phyloP scores from a whole-genome alignment of 2,329 filamentous ascomycete species.

The Aspergillus novofumigatus region DNA sequence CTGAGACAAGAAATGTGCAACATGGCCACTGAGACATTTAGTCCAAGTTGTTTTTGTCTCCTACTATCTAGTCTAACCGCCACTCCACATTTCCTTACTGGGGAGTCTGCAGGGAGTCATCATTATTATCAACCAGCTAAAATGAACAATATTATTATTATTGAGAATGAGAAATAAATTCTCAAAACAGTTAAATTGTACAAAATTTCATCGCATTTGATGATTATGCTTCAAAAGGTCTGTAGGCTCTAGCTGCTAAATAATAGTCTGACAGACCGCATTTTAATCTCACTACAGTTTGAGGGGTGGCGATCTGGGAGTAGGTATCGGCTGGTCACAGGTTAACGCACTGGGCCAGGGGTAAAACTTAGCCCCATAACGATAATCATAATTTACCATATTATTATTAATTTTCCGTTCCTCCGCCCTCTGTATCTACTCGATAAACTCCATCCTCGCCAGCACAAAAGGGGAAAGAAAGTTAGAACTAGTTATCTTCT shows the following conservation, averaged over 20 bases:
- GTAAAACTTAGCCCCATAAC: conserved; percentile 11
- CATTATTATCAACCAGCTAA: background rate
- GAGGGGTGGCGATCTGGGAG: background rate
- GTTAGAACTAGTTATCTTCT: background rate
- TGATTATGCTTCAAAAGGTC: background rate
- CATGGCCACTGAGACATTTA: background rate
- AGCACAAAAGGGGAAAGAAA: background rate
- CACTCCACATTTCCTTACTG: background rate
- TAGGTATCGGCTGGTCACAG: conserved; percentile 6
- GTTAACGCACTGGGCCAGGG: conserved; percentile 20
- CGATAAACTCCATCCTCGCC: background rate
- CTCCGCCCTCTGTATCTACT: background rate
- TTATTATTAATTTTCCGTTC: background rate
- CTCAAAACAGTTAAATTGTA: background rate
- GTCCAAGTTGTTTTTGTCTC: background rate
- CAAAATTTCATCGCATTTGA: background rate
- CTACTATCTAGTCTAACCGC: background rate
- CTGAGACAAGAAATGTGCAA: background rate
- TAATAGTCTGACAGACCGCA: background rate
- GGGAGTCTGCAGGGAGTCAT: background rate
- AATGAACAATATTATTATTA: background rate
- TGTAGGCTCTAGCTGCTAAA: background rate
- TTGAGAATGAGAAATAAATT: background rate
- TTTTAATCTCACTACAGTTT: background rate
- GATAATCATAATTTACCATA: background rate